Conservation (phyloP, 768 basidiomycete genomes). For the Trametes cinnabarina region DNA sequence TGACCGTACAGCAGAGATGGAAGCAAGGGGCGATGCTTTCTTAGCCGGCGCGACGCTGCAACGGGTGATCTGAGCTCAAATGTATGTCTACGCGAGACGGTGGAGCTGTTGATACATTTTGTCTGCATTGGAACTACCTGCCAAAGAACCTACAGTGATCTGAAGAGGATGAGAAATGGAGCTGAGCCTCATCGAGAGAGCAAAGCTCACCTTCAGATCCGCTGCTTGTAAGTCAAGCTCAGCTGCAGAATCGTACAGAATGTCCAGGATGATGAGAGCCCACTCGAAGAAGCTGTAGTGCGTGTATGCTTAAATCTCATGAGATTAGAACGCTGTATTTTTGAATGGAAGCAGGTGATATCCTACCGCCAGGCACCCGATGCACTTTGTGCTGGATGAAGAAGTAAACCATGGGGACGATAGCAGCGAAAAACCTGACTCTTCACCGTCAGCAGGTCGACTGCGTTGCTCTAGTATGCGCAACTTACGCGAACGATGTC, state of each 20-base stretch:
- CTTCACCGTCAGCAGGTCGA: no score
- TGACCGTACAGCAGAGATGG: background rate
- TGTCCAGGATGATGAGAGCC: slow-evolving; percentile 72
- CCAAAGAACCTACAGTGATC: slow-evolving; percentile 28
- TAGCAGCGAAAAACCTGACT: slow-evolving; percentile 63
- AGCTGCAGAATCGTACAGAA: slow-evolving; percentile 68
- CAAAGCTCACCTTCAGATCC: slow-evolving; percentile 47
- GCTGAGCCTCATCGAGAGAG: background rate
- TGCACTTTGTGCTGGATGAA: slow-evolving; percentile 86
- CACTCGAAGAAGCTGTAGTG: slow-evolving; percentile 87
- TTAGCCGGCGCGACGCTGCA: no score
- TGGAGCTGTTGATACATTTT: slow-evolving; percentile 47
- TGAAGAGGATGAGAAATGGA: slow-evolving; percentile 11
- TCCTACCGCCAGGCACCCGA: slow-evolving; percentile 68
- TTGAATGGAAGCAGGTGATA: no score
- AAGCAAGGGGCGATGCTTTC: no score
- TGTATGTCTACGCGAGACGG: slow-evolving; percentile 37
- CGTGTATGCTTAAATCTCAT: slow-evolving; percentile 65
- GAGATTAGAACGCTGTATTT: background rate
- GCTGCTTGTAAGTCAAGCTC: slow-evolving; percentile 56
- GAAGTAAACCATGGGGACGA: slow-evolving; percentile 77
- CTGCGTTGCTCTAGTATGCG: no score
- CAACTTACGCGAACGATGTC: slow-evolving; percentile 50
- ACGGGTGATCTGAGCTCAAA: background rate
- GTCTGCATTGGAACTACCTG: slow-evolving; percentile 24